Conservation (phyloP, 148 eudicot genomes). For the Rheum nobile region DNA sequence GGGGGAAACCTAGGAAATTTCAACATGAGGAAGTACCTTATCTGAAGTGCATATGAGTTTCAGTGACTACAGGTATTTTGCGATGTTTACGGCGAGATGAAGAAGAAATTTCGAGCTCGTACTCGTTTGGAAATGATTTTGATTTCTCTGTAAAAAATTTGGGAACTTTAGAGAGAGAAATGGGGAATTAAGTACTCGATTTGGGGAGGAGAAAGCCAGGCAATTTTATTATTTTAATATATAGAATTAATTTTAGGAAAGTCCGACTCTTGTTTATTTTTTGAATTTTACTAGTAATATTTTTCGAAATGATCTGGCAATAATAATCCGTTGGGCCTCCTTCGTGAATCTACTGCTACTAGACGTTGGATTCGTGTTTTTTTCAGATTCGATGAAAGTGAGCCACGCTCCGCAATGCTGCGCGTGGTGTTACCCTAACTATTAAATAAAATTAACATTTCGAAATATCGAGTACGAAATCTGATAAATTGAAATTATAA, state of each 20-base stretch:
- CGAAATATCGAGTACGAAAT: too few relatives aligned
- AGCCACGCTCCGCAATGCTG: too few relatives aligned
- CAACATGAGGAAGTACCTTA: neutral
- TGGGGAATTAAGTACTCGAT: neutral
- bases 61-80: neutral
- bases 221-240: neutral
- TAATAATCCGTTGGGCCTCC: too few relatives aligned
- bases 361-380: neutral
- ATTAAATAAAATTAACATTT: too few relatives aligned
- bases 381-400: too few relatives aligned
- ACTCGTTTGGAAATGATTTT: neutral
- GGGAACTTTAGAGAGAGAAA: neutral
- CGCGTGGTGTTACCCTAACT: too few relatives aligned
- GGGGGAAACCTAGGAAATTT: neutral
- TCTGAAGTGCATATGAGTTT: neutral
- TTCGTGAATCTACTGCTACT: neutral
- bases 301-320: neutral
- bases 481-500: too few relatives aligned
- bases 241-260: neutral
- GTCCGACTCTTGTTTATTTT: too few relatives aligned
- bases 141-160: neutral
- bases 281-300: too few relatives aligned
- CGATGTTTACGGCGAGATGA: neutral
- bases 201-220: neutral
- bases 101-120: neutral